Conservation (phyloP, 2,329 filamentous ascomycete genomes). For the Phoma herbarum region DNA sequence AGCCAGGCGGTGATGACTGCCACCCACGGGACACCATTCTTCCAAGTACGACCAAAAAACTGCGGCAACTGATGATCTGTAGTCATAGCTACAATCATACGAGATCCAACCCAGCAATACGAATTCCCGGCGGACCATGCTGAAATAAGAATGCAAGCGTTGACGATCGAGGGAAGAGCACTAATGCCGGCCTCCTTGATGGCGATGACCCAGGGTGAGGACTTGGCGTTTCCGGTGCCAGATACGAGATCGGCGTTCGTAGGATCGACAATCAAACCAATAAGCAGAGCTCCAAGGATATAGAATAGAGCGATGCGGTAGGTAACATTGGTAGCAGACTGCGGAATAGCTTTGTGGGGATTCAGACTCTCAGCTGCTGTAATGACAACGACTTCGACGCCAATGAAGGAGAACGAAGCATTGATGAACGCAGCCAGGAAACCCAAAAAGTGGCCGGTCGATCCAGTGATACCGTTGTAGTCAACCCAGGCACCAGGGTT, state of each 20-base stretch:
- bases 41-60: slow-evolving; percentile 51
- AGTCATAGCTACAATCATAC: slow-evolving; percentile 37
- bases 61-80: slow-evolving; percentile 34
- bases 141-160: slow-evolving; percentile 36
- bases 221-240: slow-evolving; percentile 45
- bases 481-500: slow-evolving; percentile 72
- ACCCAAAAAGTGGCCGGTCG: slow-evolving; percentile 61
- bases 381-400: slow-evolving; percentile 66
- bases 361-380: slow-evolving; percentile 72
- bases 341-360: slow-evolving; percentile 72
- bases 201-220: slow-evolving; percentile 64
- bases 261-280: slow-evolving; percentile 65
- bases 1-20: slow-evolving; percentile 69
- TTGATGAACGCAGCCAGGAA: slow-evolving; percentile 62
- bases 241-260: slow-evolving; percentile 50
- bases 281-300: slow-evolving; percentile 59
- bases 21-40: slow-evolving; percentile 74
- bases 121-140: slow-evolving; percentile 41
- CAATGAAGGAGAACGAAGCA: slow-evolving; percentile 52
- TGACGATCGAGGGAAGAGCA: slow-evolving; percentile 41
- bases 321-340: slow-evolving; percentile 58
- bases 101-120: slow-evolving; percentile 38
- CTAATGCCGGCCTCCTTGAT: slow-evolving; percentile 57
- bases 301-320: slow-evolving; percentile 58
- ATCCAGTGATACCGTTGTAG: slow-evolving; percentile 64